phyloP scores from a whole-genome alignment of 192 early-diverging fungal genomes.

The Coemansia sp. region DNA sequence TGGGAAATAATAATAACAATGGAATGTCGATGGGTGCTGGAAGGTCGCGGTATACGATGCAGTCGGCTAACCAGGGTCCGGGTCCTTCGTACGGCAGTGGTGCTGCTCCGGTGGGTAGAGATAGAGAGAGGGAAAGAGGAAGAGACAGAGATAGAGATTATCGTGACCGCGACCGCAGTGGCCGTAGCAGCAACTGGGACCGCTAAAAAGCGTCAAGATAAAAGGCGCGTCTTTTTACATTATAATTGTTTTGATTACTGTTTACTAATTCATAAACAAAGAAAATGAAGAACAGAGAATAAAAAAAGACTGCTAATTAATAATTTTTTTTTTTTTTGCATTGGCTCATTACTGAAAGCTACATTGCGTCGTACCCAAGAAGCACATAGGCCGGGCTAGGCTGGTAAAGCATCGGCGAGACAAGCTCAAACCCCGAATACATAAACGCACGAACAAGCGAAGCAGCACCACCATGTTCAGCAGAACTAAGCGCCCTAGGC shows the following conservation, averaged over 20 bases:
- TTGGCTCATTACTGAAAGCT: not conserved
- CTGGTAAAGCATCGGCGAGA: slow-evolving; percentile 59
- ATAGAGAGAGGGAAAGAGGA: no score
- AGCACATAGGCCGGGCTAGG: slow-evolving; percentile 57
- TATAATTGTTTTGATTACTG: no score
- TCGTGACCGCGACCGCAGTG: slow-evolving; percentile 5
- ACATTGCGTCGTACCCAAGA: slow-evolving; percentile 62
- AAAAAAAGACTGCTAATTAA: no score
- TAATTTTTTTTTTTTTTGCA: not conserved
- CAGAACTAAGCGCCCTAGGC: slow-evolving; percentile 20
- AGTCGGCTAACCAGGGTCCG: no score
- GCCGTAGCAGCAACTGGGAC: slow-evolving; percentile 11
- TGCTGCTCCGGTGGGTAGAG: no score
- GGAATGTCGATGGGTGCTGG: no score
- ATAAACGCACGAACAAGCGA: slow-evolving; percentile 61
- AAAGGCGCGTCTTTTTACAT: not conserved
- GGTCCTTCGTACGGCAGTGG: not conserved
- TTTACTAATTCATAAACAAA: not conserved
- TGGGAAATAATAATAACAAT: no score
- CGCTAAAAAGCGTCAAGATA: not conserved
- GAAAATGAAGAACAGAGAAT: not conserved
- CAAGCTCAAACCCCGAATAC: slow-evolving; percentile 66
- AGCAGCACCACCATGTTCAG: slow-evolving; percentile 15
- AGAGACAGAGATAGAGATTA: no score
- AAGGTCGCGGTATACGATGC: no score